A percentile compares a stretch with the other conserved stretches of the same genome.
Conservation (phyloP, 805 yeast species). For the Sugiyamaella smithiae region DNA sequence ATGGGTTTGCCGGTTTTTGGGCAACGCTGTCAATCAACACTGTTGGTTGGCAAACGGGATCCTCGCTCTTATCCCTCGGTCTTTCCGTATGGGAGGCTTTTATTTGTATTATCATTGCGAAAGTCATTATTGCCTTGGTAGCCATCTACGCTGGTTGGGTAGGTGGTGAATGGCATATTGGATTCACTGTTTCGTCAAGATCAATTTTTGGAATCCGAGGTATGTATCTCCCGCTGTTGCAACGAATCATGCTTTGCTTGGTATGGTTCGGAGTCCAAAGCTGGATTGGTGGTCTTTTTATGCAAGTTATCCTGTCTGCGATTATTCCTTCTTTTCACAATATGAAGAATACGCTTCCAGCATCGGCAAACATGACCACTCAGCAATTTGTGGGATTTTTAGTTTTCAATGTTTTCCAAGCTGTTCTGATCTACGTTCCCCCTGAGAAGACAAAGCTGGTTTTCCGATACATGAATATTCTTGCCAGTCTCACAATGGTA, state of each 20-base stretch:
- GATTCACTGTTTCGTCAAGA: constrained; percentile 46
- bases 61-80: constrained; percentile 44
- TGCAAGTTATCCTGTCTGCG: constrained; percentile 26
- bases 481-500: constrained; percentile 43
- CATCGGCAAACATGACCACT: constrained; percentile 34
- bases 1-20: constrained; percentile 37
- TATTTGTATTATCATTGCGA: constrained; percentile 44
- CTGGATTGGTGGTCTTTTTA: constrained; percentile 46
- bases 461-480: constrained; percentile 38
- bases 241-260: constrained; percentile 44
- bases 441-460: constrained; percentile 32
- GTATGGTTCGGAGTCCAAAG: constrained; percentile 49
- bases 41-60: constrained; percentile 41
- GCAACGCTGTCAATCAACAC: constrained; percentile 23
- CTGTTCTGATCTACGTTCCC: constrained; percentile 18
- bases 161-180: constrained; percentile 50
- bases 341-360: constrained; percentile 41
- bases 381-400: constrained; percentile 43
- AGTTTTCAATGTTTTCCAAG: constrained; percentile 32
- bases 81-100: constrained; percentile 45
- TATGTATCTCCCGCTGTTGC: constrained; percentile 42
- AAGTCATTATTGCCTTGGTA: constrained; percentile 39
- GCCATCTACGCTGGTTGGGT: constrained; percentile 46
- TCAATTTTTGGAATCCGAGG: constrained; percentile 49
- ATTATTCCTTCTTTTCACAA: constrained; percentile 39